Evolutionary conservation across 495 filamentous ascomycete genomes (phyloP).

Genomic region (Daldinia childiae): DNA sequence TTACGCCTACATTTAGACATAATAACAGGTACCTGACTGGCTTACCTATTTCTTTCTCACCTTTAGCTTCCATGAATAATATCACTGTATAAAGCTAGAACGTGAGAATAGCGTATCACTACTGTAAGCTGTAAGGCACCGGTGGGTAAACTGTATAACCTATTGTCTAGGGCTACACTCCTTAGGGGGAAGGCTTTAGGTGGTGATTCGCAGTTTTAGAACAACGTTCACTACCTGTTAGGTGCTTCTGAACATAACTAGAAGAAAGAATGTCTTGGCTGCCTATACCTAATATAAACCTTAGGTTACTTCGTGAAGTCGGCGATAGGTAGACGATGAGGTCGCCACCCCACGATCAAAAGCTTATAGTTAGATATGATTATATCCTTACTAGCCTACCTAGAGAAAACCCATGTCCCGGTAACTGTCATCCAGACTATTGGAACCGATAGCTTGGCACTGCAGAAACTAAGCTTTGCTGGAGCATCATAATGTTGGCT

Average conservation of each 20-base stretch:
- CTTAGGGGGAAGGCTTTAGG: too few species aligned
- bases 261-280: neutral
- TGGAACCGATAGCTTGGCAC: constrained; percentile 7
- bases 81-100: neutral
- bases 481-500: constrained; percentile 1
- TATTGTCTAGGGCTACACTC: too few species aligned
- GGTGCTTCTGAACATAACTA: neutral
- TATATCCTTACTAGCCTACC: neutral
- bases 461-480: constrained; percentile 11
- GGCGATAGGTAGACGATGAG: neutral
- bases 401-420: neutral
- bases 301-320: neutral
- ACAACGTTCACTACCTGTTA: too few species aligned
- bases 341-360: neutral
- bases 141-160: neutral
- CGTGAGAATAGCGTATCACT: neutral
- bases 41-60: neutral
- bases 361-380: neutral
- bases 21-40: too few species aligned
- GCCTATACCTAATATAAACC: too few species aligned
- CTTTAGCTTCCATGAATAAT: neutral
- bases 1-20: neutral
- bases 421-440: constrained; percentile 11
- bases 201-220: too few species aligned
- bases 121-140: neutral